Percentiles rank a stretch among this genome's conserved stretches.
Evolutionary conservation across 129 eudicot species (phyloP).

Genomic region (Lonicera japonica): DNA sequence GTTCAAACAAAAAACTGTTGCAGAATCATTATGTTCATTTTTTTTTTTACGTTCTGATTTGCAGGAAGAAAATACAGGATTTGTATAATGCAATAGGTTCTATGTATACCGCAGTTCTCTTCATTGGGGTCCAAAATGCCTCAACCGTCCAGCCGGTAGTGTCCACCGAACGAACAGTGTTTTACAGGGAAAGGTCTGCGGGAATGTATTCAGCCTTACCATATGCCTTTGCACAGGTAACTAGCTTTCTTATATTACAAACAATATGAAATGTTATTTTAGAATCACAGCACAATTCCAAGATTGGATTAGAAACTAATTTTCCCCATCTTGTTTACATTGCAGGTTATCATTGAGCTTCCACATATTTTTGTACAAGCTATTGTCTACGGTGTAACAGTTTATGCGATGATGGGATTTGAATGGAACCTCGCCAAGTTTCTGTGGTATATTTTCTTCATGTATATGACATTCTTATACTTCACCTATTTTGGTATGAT

Average conservation of each 20-base stretch:
- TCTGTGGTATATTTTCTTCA: constrained; percentile 72
- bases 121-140: constrained; percentile 79
- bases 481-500: constrained; percentile 62
- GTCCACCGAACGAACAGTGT: constrained; percentile 77
- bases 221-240: constrained; percentile 79
- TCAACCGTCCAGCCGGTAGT: constrained; percentile 81
- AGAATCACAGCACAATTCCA: no score
- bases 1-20: constrained; percentile 36
- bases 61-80: constrained; percentile 50
- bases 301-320: no score
- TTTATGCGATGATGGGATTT: constrained; percentile 78
- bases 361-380: constrained; percentile 71
- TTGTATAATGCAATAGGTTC: constrained; percentile 88
- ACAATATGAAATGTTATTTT: no score
- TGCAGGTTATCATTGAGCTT: constrained; percentile 80
- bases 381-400: constrained; percentile 54
- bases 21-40: background rate
- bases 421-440: constrained; percentile 73
- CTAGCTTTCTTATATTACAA: no score
- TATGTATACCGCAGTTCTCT: constrained; percentile 77
- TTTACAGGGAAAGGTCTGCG: constrained; percentile 92
- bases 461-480: constrained; percentile 75
- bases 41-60: background rate
- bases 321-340: background rate
- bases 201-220: constrained; percentile 95